A percentile compares a stretch with the other conserved stretches of the same genome.
phyloP scores from a whole-genome alignment of 164 flowering plant genomes.

The Vitis riparia region DNA sequence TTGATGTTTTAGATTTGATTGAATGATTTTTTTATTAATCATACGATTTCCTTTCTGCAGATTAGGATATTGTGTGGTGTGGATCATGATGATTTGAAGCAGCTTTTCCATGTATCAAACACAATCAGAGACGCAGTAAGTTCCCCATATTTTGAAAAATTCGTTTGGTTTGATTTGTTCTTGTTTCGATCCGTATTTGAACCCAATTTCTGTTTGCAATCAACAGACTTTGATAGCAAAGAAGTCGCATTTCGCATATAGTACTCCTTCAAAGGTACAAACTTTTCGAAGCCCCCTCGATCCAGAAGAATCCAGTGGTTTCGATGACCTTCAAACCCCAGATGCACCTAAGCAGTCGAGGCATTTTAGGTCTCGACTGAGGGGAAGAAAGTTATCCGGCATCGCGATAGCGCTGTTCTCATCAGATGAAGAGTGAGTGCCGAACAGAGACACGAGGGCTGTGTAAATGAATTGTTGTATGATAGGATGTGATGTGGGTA shows the following conservation, averaged over 20 bases:
- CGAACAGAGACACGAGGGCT: conserved; percentile 1
- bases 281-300: conserved; percentile 25
- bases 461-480: not conserved
- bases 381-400: conserved; percentile 36
- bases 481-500: not conserved
- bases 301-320: conserved; percentile 14
- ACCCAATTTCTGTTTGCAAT: conserved; percentile 3
- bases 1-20: not conserved
- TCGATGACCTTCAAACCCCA: conserved; percentile 50
- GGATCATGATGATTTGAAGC: conserved; percentile 75
- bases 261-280: conserved; percentile 51
- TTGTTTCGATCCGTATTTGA: not conserved
- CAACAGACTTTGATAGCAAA: conserved; percentile 66
- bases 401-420: conserved; percentile 52
- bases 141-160: not conserved
- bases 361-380: conserved; percentile 22
- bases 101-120: conserved; percentile 63
- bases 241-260: conserved; percentile 57
- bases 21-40: not conserved
- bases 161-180: not conserved
- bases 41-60: conserved; percentile 32
- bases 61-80: conserved; percentile 66
- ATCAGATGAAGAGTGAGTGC: conserved; percentile 15
- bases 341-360: conserved; percentile 52
- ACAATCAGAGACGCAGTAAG: conserved; percentile 76